Evolutionary conservation across 768 basidiomycete genomes (phyloP), one percentile per base, ranked within the genome.

Genomic region (Pleurotus tuoliensis): DNA sequence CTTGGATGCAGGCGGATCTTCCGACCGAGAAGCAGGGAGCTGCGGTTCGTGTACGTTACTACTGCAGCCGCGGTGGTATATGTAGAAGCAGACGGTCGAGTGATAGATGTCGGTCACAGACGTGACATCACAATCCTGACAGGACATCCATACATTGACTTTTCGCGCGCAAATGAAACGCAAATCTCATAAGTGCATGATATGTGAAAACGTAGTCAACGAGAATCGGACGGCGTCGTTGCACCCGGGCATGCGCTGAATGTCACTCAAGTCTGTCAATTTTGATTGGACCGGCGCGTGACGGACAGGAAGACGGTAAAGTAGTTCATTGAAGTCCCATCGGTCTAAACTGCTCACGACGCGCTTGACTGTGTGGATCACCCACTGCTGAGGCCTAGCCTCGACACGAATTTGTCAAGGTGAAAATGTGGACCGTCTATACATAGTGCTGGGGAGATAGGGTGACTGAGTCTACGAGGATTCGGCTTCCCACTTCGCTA

Each of bases 401-500:
- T 34, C 30, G 30, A 34, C 30, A 34, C 30, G 7, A 34, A 34
- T 34, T 34, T 11, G 30, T 34, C 30, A 34, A 34, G 30, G 30
- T 34, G 30, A 34, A 34, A 12, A 30, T n/a, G 49, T 39, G 30
- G 30, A 18, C 13, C 38, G 49, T 51, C 49, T 51, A 51, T 51
- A 51, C 49, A 51, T 37, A 34, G 13, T 37, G 49, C 49, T 24
- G 47, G 27, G 47, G 27, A 48, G 20, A 30, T 34, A 47, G 46
- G 46, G 46, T 15, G 39, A n/a, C 7, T 30, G 34, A 25, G 16
- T 40, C 38, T 38, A 53, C 41, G 38, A 53, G 66, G 76, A 81
- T 63, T 83, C 83, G 67, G 79, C 83, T 73, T 91, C 90, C 81
- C 84, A 86, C 68, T 85, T 83, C 44, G 80, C 78, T 69, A 92